Conservation (phyloP, 257 asterid species). For the Datura wrightii region DNA sequence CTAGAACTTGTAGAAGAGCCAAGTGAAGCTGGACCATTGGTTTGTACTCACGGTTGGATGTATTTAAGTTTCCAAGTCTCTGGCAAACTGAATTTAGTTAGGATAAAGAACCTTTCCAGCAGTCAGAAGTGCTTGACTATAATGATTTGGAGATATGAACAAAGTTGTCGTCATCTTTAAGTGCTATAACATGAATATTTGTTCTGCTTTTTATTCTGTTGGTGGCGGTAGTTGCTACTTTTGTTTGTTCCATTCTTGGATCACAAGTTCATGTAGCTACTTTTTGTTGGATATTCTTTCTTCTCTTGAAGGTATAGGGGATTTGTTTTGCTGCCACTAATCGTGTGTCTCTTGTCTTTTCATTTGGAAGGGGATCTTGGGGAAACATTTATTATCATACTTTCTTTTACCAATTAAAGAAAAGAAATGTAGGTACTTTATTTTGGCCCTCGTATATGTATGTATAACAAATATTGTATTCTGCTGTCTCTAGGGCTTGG, state of each 20-base stretch:
- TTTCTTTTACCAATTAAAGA: not conserved
- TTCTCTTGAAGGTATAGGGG: not conserved
- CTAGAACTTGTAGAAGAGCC: constrained; percentile 20
- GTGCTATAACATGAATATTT: constrained; percentile 24
- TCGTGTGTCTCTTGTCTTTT: not conserved
- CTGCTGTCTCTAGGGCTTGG: not conserved
- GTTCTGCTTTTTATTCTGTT: constrained; percentile 22
- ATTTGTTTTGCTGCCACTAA: not conserved
- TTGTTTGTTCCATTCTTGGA: constrained; percentile 24
- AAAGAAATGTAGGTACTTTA: not conserved
- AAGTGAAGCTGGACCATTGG: constrained; percentile 7
- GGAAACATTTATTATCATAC: not conserved
- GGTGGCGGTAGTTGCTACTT: not conserved
- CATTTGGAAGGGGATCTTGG: constrained; percentile 7
- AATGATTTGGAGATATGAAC: constrained; percentile 15
- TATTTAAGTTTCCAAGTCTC: not conserved
- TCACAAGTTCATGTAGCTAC: constrained; percentile 1
- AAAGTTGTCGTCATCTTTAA: constrained; percentile 1
- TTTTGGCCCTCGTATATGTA: not conserved
- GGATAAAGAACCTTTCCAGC: constrained; percentile 16
- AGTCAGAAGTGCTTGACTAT: constrained; percentile 24
- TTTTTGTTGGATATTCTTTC: constrained; percentile 8
- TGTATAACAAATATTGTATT: constrained; percentile 10
- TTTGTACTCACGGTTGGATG: not conserved
- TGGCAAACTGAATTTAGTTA: not conserved